Percentiles rank a stretch among this genome's conserved stretches.
phyloP scores from a whole-genome alignment of 805 yeast genomes.

The Starmerella cellae region DNA sequence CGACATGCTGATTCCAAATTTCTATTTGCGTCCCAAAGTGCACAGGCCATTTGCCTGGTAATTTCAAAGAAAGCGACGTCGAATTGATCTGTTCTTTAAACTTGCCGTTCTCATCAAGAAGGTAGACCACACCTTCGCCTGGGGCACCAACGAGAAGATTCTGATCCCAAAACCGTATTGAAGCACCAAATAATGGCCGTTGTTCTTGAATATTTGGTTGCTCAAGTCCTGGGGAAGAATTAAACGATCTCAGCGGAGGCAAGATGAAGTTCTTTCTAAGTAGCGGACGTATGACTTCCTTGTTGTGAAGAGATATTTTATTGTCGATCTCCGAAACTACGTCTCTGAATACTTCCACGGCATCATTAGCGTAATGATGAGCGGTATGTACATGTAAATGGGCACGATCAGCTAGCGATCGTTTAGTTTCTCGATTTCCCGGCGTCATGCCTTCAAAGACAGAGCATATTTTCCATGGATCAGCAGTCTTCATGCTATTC shows the following conservation, averaged over 20 bases:
- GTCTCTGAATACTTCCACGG: neutral
- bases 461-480: constrained; percentile 27
- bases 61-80: constrained; percentile 1
- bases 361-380: neutral
- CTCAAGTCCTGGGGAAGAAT: neutral
- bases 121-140: constrained; percentile 13
- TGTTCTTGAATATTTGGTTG: neutral
- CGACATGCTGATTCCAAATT: constrained; percentile 29
- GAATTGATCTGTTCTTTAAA: constrained; percentile 4
- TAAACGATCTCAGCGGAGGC: neutral
- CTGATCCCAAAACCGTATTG: constrained; percentile 9
- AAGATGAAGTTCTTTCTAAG: neutral
- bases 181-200: constrained; percentile 14
- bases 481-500: neutral
- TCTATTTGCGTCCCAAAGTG: constrained; percentile 35
- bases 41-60: constrained; percentile 13
- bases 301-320: neutral
- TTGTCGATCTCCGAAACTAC: neutral
- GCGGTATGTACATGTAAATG: neutral
- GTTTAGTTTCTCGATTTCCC: neutral
- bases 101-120: constrained; percentile 8
- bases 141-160: constrained; percentile 18
- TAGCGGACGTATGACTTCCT: neutral
- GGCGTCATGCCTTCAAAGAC: constrained; percentile 26
- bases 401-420: neutral